phyloP scores from a whole-genome alignment of 352 stramenopile species.

The Globisporangium takayamanum region DNA sequence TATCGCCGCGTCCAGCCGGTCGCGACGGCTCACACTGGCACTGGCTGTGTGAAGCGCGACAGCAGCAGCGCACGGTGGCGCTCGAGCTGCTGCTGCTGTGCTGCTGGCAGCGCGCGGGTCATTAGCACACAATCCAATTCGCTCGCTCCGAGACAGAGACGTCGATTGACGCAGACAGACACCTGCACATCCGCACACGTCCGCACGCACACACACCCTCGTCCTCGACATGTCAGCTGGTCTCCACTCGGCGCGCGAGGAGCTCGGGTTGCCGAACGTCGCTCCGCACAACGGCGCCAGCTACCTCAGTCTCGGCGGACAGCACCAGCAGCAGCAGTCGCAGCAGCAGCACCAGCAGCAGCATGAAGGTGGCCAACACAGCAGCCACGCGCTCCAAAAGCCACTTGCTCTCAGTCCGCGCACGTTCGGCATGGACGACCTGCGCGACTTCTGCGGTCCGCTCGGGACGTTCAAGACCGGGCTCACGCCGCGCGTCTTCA shows the following conservation, averaged over 20 bases:
- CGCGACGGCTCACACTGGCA: not conserved
- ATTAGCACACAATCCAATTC: conserved; percentile 78
- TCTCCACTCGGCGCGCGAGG: conserved; percentile 65
- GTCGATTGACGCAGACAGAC: conserved; percentile 2
- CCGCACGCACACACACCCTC: too few relatives aligned
- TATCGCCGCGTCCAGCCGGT: not conserved
- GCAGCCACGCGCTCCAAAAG: conserved; percentile 38
- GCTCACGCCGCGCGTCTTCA: conserved; percentile 74
- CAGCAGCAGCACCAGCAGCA: not conserved
- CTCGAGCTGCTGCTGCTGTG: not conserved
- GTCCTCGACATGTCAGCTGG: conserved; percentile 41
- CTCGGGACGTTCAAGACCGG: conserved; percentile 81
- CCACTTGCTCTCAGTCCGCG: conserved; percentile 69
- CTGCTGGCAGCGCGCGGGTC: conserved; percentile 12
- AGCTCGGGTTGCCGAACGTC: conserved; percentile 57
- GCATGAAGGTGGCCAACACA: conserved; percentile 4
- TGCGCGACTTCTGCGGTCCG: conserved; percentile 76
- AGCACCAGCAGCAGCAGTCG: conserved; percentile 7
- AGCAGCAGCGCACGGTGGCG: not conserved
- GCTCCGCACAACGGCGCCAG: conserved; percentile 8
- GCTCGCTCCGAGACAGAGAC: conserved; percentile 14
- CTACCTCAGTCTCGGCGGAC: conserved; percentile 25
- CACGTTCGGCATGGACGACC: conserved; percentile 80
- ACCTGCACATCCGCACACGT: not conserved
- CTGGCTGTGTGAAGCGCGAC: not conserved